These are phyloP conservation scores for Cylindrodendrum hubeiense DNA, from an alignment of 2,329 filamentous ascomycete genomes.

Conservation along the genomic window DNA sequence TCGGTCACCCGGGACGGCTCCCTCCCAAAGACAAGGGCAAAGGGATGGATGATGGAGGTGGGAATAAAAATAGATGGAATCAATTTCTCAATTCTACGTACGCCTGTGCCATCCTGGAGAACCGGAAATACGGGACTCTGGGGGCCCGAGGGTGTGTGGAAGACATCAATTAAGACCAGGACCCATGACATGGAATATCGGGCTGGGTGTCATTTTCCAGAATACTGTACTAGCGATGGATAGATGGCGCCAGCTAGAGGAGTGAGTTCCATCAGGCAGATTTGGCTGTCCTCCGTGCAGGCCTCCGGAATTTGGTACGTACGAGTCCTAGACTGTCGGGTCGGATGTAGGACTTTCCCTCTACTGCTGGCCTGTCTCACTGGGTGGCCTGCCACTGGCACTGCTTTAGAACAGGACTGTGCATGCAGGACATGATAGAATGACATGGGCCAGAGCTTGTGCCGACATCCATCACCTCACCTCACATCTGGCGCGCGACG, in stretches of 20 bases:
- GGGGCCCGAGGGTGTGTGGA: background rate
- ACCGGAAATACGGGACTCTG: background rate
- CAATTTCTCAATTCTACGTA: background rate
- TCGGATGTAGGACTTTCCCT: slow-evolving; percentile 25
- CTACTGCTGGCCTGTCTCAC: background rate
- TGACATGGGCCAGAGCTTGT: slow-evolving; percentile 39
- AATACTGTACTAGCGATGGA: background rate
- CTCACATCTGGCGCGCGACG: slow-evolving; percentile 12
- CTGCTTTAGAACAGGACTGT: slow-evolving; percentile 36
- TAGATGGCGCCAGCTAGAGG: background rate
- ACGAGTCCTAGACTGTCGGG: slow-evolving; percentile 23
- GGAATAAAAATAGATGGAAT: background rate
- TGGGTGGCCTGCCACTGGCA: background rate
- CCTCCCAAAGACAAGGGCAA: background rate
- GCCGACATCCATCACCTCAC: slow-evolving; percentile 38
- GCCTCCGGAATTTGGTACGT: background rate
- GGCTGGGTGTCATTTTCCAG: background rate
- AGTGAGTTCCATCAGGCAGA: slow-evolving; percentile 9
- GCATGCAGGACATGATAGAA: slow-evolving; percentile 40
- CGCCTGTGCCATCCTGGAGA: background rate
- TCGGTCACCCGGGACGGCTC: background rate
- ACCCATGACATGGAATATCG: background rate
- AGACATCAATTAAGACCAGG: background rate
- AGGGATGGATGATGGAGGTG: background rate
- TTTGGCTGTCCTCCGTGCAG: slow-evolving; percentile 4